Evolutionary conservation across 768 basidiomycete species (phyloP).

Genomic region (Omphalotus guepiniiformis): DNA sequence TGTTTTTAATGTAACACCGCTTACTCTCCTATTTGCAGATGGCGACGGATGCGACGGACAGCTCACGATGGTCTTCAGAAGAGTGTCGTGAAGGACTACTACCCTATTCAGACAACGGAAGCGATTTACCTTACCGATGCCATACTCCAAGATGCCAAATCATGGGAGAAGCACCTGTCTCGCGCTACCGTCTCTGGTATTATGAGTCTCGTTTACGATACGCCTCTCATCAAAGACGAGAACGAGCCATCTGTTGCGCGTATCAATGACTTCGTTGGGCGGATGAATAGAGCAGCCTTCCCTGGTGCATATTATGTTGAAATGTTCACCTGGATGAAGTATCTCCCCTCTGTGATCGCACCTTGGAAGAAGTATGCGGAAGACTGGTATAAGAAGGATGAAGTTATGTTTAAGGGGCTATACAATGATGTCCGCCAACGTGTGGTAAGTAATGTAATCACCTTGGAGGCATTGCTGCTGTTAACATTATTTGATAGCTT

Average conservation of each 20-base stretch:
- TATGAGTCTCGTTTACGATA: slow-evolving; percentile 13
- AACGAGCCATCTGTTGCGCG: slow-evolving; percentile 11
- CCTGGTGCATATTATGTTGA: slow-evolving; percentile 32
- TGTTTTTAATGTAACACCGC: neutral
- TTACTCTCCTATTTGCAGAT: too few species aligned
- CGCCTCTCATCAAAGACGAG: slow-evolving; percentile 8
- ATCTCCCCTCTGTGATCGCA: slow-evolving; percentile 23
- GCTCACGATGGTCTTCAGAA: slow-evolving; percentile 28
- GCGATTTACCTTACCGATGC: slow-evolving; percentile 24
- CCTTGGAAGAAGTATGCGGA: slow-evolving; percentile 15
- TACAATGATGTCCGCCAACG: slow-evolving; percentile 6
- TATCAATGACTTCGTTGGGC: slow-evolving; percentile 18
- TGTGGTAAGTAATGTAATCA: slow-evolving; percentile 6
- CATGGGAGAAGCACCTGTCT: slow-evolving; percentile 27
- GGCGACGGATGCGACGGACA: slow-evolving; percentile 10
- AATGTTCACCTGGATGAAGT: slow-evolving; percentile 28
- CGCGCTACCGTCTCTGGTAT: slow-evolving; percentile 13
- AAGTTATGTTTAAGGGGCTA: slow-evolving; percentile 5
- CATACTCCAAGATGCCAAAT: slow-evolving; percentile 20
- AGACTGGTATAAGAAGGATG: slow-evolving; percentile 9
- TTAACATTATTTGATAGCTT: neutral
- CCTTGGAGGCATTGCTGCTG: neutral
- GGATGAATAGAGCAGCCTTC: slow-evolving; percentile 24
- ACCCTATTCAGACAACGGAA: slow-evolving; percentile 23
- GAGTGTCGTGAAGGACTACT: slow-evolving; percentile 16